Conservation (phyloP, 2,329 filamentous ascomycete genomes). For the Alternaria sp. region DNA sequence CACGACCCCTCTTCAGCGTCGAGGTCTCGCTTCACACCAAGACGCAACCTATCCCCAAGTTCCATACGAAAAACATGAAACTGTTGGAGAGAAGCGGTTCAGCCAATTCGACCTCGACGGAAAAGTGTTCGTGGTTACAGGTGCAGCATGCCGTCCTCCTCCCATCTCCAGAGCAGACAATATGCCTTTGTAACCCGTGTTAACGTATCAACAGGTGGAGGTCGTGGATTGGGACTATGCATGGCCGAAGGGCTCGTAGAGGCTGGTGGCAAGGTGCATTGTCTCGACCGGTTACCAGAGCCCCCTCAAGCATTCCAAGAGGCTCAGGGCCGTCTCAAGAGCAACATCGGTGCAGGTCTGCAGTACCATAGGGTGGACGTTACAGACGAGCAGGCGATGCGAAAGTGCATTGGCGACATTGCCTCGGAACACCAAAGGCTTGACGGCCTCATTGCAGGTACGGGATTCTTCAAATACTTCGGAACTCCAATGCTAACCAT, state of each 20-base stretch:
- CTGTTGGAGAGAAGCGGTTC: slow-evolving; percentile 23
- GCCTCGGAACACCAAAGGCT: slow-evolving; percentile 71
- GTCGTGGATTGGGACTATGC: slow-evolving; percentile 71
- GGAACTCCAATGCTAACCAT: background rate
- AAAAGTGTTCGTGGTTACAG: slow-evolving; percentile 61
- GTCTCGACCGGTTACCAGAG: slow-evolving; percentile 65
- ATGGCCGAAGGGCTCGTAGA: slow-evolving; percentile 76
- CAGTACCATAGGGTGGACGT: slow-evolving; percentile 82
- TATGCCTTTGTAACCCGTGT: slow-evolving; percentile 36
- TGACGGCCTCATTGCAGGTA: slow-evolving; percentile 74
- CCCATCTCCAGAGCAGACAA: slow-evolving; percentile 45
- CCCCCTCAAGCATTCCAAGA: slow-evolving; percentile 66
- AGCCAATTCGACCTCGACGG: slow-evolving; percentile 39
- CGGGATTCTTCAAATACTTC: background rate
- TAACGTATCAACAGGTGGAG: slow-evolving; percentile 63
- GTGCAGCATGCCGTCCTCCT: slow-evolving; percentile 68
- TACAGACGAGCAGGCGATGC: slow-evolving; percentile 69
- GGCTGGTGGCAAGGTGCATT: slow-evolving; percentile 74
- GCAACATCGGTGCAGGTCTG: slow-evolving; percentile 68
- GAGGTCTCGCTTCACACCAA: slow-evolving; percentile 14
- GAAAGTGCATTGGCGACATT: slow-evolving; percentile 70
- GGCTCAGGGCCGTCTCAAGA: slow-evolving; percentile 65
- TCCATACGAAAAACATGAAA: slow-evolving; percentile 27
- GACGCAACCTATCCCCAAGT: slow-evolving; percentile 18
- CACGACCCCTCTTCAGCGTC: slow-evolving; percentile 9